Percentiles rank a stretch among this genome's conserved stretches.
phyloP scores from a whole-genome alignment of 1,284 basidiomycete genomes.

The Rhodotorula sp. region DNA sequence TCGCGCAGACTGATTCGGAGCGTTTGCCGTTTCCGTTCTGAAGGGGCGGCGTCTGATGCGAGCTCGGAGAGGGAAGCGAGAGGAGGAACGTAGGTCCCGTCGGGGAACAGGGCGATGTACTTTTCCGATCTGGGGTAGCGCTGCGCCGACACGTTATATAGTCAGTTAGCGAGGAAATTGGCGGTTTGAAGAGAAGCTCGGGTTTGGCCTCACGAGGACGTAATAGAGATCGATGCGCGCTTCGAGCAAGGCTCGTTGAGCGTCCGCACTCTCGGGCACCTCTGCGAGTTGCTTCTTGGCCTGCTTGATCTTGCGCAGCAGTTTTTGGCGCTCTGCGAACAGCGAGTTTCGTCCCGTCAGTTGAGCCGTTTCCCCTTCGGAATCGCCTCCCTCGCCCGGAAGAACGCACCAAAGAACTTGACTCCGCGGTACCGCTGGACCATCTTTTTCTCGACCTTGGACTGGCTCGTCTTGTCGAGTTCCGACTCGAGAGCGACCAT shows the following conservation, averaged over 20 bases:
- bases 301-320: conserved; percentile 39
- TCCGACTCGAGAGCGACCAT: conserved; percentile 28
- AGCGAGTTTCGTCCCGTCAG: neutral
- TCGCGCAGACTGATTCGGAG: conserved; percentile 11
- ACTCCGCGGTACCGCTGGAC: conserved; percentile 36
- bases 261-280: neutral
- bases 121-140: conserved; percentile 36
- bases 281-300: conserved; percentile 27
- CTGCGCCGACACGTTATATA: conserved; percentile 4
- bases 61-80: conserved; percentile 5
- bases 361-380: neutral
- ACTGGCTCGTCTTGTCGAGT: conserved; percentile 25
- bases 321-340: conserved; percentile 36
- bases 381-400: neutral
- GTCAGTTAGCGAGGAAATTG: neutral
- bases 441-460: conserved; percentile 38
- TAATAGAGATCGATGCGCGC: conserved; percentile 37
- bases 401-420: conserved; percentile 38
- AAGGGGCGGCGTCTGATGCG: neutral
- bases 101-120: conserved; percentile 41
- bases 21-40: conserved; percentile 11
- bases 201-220: conserved; percentile 30
- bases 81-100: conserved; percentile 33
- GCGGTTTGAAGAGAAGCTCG: neutral
- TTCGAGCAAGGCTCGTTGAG: conserved; percentile 11